Percentiles rank a stretch among this genome's conserved stretches.
Evolutionary conservation across 1,139 yeast species (phyloP).

Genomic region (Eremothecium cymbalariae): DNA sequence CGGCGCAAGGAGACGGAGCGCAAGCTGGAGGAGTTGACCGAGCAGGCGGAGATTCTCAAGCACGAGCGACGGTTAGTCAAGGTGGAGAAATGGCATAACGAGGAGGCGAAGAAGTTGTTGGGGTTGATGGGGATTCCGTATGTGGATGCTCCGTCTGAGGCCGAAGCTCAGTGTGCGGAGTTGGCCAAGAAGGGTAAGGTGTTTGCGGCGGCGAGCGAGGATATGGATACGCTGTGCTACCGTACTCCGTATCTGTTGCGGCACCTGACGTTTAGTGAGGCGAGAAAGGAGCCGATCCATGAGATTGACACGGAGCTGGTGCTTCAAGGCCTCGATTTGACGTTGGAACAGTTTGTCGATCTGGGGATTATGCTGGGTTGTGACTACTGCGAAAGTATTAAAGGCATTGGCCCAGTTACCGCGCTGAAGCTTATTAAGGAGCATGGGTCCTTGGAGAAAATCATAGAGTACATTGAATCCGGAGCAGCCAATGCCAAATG

Average conservation of each 20-base stretch:
- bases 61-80: slow-evolving; percentile 84
- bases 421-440: slow-evolving; percentile 84
- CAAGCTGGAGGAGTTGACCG: slow-evolving; percentile 38
- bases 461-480: slow-evolving; percentile 55
- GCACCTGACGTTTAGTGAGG: slow-evolving; percentile 89
- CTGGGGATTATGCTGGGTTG: slow-evolving; percentile 90
- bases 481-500: slow-evolving; percentile 58
- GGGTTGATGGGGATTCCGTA: slow-evolving; percentile 91
- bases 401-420: slow-evolving; percentile 93
- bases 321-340: slow-evolving; percentile 67
- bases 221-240: slow-evolving; percentile 96
- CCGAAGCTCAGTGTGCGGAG: slow-evolving; percentile 97
- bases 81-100: slow-evolving; percentile 84
- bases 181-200: slow-evolving; percentile 82
- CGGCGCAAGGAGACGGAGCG: slow-evolving; percentile 78
- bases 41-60: slow-evolving; percentile 66
- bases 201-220: slow-evolving; percentile 96
- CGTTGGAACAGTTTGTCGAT: slow-evolving; percentile 71
- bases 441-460: slow-evolving; percentile 69
- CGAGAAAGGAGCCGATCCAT: slow-evolving; percentile 84
- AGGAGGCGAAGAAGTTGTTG: slow-evolving; percentile 76
- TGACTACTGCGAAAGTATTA: slow-evolving; percentile 92
- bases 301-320: slow-evolving; percentile 68
- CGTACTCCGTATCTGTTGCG: slow-evolving; percentile 75
- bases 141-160: slow-evolving; percentile 93